Percentiles rank a stretch among this genome's conserved stretches.
Conservation (phyloP, 768 basidiomycete genomes). For the Trametes elegans region DNA sequence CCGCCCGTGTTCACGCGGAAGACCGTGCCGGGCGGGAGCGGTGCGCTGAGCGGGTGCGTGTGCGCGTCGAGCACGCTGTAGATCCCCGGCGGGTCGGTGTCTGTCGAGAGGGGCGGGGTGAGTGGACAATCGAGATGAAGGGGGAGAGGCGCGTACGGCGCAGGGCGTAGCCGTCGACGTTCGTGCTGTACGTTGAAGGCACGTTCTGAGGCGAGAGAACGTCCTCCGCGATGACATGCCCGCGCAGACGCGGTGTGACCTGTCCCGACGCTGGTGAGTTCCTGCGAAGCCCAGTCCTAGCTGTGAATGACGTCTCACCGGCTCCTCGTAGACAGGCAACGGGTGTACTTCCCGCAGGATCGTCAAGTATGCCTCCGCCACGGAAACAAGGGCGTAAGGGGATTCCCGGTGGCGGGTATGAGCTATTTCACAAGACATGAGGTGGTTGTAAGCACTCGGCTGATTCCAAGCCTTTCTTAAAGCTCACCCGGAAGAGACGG, state of each 20-base stretch:
- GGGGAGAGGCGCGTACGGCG: conserved; percentile 45
- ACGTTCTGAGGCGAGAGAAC: conserved; percentile 64
- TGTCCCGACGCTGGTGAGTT: conserved; percentile 27
- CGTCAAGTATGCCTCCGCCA: conserved; percentile 60
- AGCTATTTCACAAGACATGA: conserved; percentile 46
- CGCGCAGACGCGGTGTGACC: conserved; percentile 61
- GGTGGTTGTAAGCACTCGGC: no score
- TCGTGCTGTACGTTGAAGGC: conserved; percentile 68
- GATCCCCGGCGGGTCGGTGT: conserved; percentile 58
- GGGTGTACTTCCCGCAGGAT: conserved; percentile 49
- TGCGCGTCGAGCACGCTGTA: conserved; percentile 67
- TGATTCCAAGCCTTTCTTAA: no score
- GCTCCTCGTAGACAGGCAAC: conserved; percentile 38
- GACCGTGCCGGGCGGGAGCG: conserved; percentile 47
- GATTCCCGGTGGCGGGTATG: conserved; percentile 73
- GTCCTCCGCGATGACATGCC: conserved; percentile 74
- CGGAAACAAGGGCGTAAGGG: conserved; percentile 68
- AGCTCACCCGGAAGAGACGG: conserved; percentile 62
- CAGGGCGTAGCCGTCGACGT: conserved; percentile 87
- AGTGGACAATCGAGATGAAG: background rate
- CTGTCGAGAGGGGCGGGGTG: conserved; percentile 35
- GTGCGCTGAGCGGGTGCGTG: conserved; percentile 32
- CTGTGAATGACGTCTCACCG: conserved; percentile 36
- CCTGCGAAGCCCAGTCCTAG: background rate
- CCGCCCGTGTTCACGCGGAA: conserved; percentile 88